phyloP scores from a whole-genome alignment of 176 grass and related monocot genomes.

The Hordeum vulgare region MorexV3_pseudomolecules_assembly NC_058519.1:419672001-419672500 shows the following conservation, averaged over 20 bases:
- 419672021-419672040: slow-evolving; percentile 35
- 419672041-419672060: slow-evolving; percentile 68
- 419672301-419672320: neutral
- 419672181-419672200: slow-evolving; percentile 28
- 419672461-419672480: too few species aligned
- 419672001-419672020: neutral
- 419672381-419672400: too few species aligned
- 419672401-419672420: too few species aligned
- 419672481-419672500: too few species aligned
- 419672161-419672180: slow-evolving; percentile 22
- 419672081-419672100: neutral
- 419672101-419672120: slow-evolving; percentile 39
- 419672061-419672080: slow-evolving; percentile 37
- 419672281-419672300: neutral
- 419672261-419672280: too few species aligned
- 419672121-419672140: slow-evolving; percentile 36
- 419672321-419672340: neutral
- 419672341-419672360: neutral
- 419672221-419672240: neutral
- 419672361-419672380: too few species aligned
- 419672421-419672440: too few species aligned
- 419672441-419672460: too few species aligned
- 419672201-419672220: neutral
- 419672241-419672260: neutral
- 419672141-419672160: slow-evolving; percentile 48